phyloP scores from a whole-genome alignment of 2,329 filamentous ascomycete species.

The Botryotinia globosa region DNA sequence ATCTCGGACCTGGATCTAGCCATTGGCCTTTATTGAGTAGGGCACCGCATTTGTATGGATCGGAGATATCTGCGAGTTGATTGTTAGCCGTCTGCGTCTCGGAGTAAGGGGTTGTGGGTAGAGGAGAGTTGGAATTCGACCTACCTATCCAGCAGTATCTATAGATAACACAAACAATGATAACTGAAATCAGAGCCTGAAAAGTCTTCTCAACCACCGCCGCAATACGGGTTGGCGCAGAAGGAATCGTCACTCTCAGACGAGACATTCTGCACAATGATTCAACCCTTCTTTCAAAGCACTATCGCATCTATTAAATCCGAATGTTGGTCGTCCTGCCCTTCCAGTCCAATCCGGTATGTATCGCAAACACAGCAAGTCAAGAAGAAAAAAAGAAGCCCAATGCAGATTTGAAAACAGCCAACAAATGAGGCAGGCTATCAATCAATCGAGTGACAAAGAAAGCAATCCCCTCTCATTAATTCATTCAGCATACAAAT shows the following conservation, averaged over 20 bases:
- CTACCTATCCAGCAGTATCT: conserved; percentile 37
- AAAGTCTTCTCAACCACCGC: conserved; percentile 24
- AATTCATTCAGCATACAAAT: background rate
- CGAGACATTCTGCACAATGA: conserved; percentile 14
- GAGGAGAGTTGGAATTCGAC: background rate
- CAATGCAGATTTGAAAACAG: background rate
- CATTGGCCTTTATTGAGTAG: conserved; percentile 53
- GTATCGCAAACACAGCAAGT: background rate
- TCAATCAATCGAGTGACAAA: background rate
- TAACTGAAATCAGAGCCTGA: conserved; percentile 28
- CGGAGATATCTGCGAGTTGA: conserved; percentile 35
- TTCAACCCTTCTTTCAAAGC: background rate
- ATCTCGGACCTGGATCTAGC: conserved; percentile 40
- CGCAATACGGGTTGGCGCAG: conserved; percentile 11
- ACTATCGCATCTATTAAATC: background rate
- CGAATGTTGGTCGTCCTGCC: background rate
- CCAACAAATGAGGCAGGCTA: background rate
- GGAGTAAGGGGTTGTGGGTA: background rate
- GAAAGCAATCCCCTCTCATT: background rate
- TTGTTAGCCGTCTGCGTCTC: background rate
- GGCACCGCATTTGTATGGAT: conserved; percentile 54
- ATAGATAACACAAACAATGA: conserved; percentile 32
- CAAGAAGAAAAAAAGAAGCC: background rate
- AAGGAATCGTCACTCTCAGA: conserved; percentile 16
- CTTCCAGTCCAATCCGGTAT: background rate